These are phyloP conservation scores for Saccharomyces mikatae DNA, from an alignment of 805 yeast species.

Conservation along the genomic window DNA sequence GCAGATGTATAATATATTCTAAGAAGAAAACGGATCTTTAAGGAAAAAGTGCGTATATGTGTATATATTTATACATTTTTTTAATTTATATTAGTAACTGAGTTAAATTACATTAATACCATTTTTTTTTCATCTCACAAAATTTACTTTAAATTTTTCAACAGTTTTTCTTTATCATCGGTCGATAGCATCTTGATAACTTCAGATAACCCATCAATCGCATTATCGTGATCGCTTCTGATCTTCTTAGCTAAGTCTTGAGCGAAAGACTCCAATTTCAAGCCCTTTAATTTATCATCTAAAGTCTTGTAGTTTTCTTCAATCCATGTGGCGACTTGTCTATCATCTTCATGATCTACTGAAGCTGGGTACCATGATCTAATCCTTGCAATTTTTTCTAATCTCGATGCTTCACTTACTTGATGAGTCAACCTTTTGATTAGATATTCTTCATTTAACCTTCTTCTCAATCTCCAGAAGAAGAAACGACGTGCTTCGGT, in stretches of 20 bases:
- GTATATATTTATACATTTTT: neutral
- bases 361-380: slow-evolving; percentile 78
- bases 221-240: slow-evolving; percentile 45
- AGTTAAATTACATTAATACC: neutral
- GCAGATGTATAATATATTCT: neutral
- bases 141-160: slow-evolving; percentile 28
- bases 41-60: neutral
- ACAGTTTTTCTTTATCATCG: slow-evolving; percentile 44
- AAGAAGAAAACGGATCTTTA: neutral
- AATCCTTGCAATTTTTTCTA: slow-evolving; percentile 79
- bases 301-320: slow-evolving; percentile 66
- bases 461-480: slow-evolving; percentile 98
- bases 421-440: slow-evolving; percentile 64
- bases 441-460: slow-evolving; percentile 86
- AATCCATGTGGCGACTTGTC: slow-evolving; percentile 74
- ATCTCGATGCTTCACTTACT: slow-evolving; percentile 50
- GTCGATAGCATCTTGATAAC: slow-evolving; percentile 44
- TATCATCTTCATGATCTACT: slow-evolving; percentile 63
- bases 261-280: slow-evolving; percentile 60
- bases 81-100: neutral
- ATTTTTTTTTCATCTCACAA: neutral
- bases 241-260: slow-evolving; percentile 54
- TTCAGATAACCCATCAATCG: slow-evolving; percentile 49
- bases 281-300: slow-evolving; percentile 50
- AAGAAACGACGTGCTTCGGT: slow-evolving; percentile 83